Evolutionary conservation across 495 filamentous ascomycete species (phyloP), one percentile per base, ranked within the genome.

Genomic region (Penicillium lagena): DNA sequence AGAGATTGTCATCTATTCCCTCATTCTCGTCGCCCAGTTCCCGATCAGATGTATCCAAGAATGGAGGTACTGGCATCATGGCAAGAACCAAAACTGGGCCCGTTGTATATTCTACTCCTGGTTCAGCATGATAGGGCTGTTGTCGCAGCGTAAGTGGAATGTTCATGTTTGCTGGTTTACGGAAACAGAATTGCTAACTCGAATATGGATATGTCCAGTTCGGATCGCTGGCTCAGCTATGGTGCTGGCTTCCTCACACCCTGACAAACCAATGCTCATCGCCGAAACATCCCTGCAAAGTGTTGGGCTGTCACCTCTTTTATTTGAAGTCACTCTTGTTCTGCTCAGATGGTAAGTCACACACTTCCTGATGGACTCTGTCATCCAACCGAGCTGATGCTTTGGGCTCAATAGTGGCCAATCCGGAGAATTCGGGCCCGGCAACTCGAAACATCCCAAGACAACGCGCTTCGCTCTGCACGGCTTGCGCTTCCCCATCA

Each of bases 251-350:
- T 51, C 40, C 12, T 39, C 50, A 8, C 22, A 43, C 15, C 56
- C 62, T 7, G 14, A 27, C 39, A 28, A 55, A 34, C 43, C 50
- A 7, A 51, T 60, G 42, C 39, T 64, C 29, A 60, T 55, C 28
- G 53, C 58, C 5, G 60, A 60, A 37, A 43, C 47, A 10, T 42
- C 46, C 8, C 29, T 66, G 45, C 60, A 58, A 52, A 56, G 59
- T 15, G 53, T 60, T 29, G 63, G 63, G 9, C 59, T 67, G 14
- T 64, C 63, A 35, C 61, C 61, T 30, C 54, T 67, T 27, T 44
- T 67, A 15, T 62, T 67, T 37, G 63, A 67, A 52, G 58, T 64
- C 28, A 64, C 60, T 39, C 39, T 67, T 15, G 45, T 67, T 17
- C 46, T 67, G 40, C 37, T 67, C 35, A 42, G 56, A 51, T 56